Base-by-base conservation (phyloP, 1,284 basidiomycete genomes). In the Trametes sp. region DNA sequence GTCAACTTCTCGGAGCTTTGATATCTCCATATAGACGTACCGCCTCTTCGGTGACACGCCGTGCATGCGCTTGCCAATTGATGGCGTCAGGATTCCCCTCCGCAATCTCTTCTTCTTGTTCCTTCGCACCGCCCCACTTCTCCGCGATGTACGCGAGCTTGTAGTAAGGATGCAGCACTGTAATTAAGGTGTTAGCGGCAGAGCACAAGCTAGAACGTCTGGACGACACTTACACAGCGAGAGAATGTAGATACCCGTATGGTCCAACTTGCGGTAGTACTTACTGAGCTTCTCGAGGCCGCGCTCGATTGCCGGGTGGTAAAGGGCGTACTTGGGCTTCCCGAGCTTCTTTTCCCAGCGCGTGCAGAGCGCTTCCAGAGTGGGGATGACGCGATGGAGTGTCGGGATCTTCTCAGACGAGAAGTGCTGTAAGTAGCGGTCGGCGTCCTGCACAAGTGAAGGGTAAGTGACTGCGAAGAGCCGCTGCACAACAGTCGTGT, bases 231-330 rank as follows among this genome's bases (percentile, higher is more conserved):
- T 62, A 73, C 70, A 35, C 1, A 72, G 46, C 0, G 62, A 28
- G 2, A 72, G 48, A 7, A 72, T 57, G 56, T 69, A 75, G 0
- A 61, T 58, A 1, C 59, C 56, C 24, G 70, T 68, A 31, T 70
- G 38, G 48, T 74, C 72, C 21, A 75, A 62, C 21, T 59, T 52
- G 5, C 14, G 28, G 59, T 74, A 74, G 46, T 75, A 75, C 54
- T 75, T 74, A 14, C 24, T 35, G 1, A 75, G 42, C 54, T 73
- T 75, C 14, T 46, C 52, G 5, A 74, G 57, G 0, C 64, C 71
- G 35, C 48, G 54, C 11, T 61, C 10, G 11, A 75, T 42, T 0
- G 68, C 68, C 13, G 42, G 26, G 19, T 66, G 52, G 48, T 62
- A 74, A 16, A 63, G 19, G 1, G 33, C 29, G 48, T 61, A 75